Evolutionary conservation across 2,329 filamentous ascomycete genomes (phyloP), one percentile per base, ranked within the genome.

Genomic region (Rhynchosporium graminicola): DNA sequence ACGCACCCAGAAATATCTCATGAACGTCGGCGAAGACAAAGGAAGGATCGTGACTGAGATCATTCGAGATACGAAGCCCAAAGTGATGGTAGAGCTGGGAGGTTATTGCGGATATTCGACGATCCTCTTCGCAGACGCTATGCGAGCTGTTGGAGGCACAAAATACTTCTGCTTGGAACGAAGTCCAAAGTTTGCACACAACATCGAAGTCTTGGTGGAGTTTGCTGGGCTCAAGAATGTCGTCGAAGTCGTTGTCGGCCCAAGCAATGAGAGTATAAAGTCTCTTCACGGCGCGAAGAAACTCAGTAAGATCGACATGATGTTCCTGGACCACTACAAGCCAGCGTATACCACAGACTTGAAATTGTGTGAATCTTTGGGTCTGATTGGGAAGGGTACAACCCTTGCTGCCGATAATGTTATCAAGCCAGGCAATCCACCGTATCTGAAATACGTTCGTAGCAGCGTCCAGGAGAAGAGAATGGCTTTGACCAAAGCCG

Each of bases 91-190:
- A 52, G 91, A 96, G 73, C 80, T 95, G 0, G 91, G 91, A 52
- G 88, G 89, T 55, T 95, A 94, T 74, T 82, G 92, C 26, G 91
- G 91, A 47, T 95, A 95, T 78, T 94, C 90, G 0, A 87, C 87
- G 63, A 86, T 95, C 63, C 80, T 92, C 1, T 94, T 93, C 71
- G 89, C 84, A 50, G 80, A 85, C 42, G 87, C 87, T 0, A 77
- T 91, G 15, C 83, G 83, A 62, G 80, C 82, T 56, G 82, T 82
- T 3, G 88, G 87, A 10, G 89, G 88, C 3, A 80, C 82, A 67
- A 78, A 79, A 29, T 93, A 92, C 76, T 87, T 83, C 73, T 90
- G 86, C 69, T 78, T 95, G 4, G 91, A 95, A 73, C 79, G 85
- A 69, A 90, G 88, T 69, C 86, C 89, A 0, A 87, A 88, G 66